These are phyloP conservation scores for Ophiosphaerella narmari DNA, from an alignment of 2,329 filamentous ascomycete genomes.

Conservation along the genomic window DNA sequence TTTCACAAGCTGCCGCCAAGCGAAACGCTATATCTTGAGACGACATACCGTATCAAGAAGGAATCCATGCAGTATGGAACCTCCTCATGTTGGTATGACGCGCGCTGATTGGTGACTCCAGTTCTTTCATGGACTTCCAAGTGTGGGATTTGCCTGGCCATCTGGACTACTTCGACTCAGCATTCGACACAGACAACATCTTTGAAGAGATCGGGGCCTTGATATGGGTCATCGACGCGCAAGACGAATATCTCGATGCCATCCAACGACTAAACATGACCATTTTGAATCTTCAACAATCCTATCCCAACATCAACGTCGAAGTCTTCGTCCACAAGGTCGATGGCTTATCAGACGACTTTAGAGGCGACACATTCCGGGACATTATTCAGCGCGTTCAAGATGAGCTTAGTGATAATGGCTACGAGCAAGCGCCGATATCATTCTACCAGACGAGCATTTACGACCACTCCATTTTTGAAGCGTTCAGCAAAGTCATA, in stretches of 20 bases:
- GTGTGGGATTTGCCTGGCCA: conserved; percentile 98
- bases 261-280: conserved; percentile 85
- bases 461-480: conserved; percentile 98
- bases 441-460: conserved; percentile 97
- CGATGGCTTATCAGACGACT: conserved; percentile 95
- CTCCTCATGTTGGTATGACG: neutral
- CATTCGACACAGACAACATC: conserved; percentile 89
- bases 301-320: conserved; percentile 92
- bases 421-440: conserved; percentile 90
- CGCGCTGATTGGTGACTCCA: conserved; percentile 44
- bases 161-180: conserved; percentile 87
- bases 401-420: conserved; percentile 91
- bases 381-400: conserved; percentile 97
- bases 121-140: conserved; percentile 99
- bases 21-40: conserved; percentile 94
- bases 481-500: conserved; percentile 97
- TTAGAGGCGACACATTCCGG: conserved; percentile 92
- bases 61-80: conserved; percentile 85
- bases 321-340: conserved; percentile 99
- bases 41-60: conserved; percentile 91
- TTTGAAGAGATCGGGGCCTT: conserved; percentile 93
- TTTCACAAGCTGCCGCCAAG: conserved; percentile 97
- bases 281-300: conserved; percentile 84
- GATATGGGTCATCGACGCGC: conserved; percentile 98
- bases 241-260: conserved; percentile 95